Conservation (phyloP, 2,329 filamentous ascomycete genomes). For the Colletotrichum tropicicola region DNA sequence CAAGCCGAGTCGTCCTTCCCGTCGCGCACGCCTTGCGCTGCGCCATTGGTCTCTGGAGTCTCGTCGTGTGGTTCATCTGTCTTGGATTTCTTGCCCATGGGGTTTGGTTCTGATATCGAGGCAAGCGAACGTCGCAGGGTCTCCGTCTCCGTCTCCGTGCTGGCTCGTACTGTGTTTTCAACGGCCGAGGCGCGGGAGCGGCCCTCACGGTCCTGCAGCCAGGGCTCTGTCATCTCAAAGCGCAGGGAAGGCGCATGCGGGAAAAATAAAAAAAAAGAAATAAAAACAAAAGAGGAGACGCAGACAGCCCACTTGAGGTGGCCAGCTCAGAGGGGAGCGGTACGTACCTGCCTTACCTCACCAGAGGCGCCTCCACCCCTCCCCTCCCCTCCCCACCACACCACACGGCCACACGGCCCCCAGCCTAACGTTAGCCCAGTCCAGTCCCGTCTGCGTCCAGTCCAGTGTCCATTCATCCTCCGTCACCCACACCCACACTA, state of each 20-base stretch:
- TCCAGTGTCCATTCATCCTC: conserved; percentile 21
- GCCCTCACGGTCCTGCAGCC: neutral
- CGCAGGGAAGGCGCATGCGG: neutral
- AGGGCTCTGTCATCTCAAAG: conserved; percentile 17
- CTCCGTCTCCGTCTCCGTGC: no score
- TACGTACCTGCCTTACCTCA: neutral
- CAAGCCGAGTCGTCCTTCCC: conserved; percentile 9
- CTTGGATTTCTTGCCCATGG: neutral
- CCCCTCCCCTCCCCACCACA: neutral
- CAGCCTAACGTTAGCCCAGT: conserved; percentile 14
- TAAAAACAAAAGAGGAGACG: neutral
- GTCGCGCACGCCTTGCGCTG: neutral
- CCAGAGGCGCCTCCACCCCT: neutral
- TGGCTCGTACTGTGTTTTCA: neutral
- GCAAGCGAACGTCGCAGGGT: neutral
- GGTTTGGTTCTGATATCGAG: neutral
- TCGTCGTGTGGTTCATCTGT: neutral
- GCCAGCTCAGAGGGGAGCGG: neutral
- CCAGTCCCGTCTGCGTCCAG: conserved; percentile 16
- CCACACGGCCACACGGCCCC: conserved; percentile 25
- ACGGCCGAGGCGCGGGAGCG: neutral
- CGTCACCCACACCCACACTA: conserved; percentile 5
- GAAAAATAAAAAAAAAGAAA: neutral
- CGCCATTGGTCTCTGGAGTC: neutral
- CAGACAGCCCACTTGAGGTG: no score